These are phyloP conservation scores for Puccinellia tenuiflora DNA, from an alignment of 176 grass and related monocot species.

Conservation along the genomic window DNA sequence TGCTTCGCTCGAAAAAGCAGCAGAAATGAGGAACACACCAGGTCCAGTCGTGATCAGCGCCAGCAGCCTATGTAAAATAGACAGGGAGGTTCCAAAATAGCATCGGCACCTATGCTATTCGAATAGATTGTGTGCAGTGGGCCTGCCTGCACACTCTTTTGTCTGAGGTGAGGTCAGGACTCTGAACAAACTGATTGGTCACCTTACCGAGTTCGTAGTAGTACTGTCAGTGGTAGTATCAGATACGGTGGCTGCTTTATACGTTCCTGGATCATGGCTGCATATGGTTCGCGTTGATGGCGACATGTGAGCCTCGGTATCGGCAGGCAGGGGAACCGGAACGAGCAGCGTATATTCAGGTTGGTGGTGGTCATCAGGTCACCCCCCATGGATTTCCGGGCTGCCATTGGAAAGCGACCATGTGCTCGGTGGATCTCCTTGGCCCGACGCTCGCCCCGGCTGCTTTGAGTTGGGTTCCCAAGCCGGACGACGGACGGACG, in stretches of 20 bases:
- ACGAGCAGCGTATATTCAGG: not conserved
- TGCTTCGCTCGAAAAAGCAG: constrained; percentile 38
- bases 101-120: not conserved
- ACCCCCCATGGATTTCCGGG: not conserved
- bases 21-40: not conserved
- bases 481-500: too few relatives aligned
- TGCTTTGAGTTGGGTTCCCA: not conserved
- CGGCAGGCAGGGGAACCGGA: not conserved
- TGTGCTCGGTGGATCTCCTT: too few relatives aligned
- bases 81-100: constrained; percentile 43
- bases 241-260: constrained; percentile 10
- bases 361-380: not conserved
- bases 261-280: not conserved
- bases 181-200: constrained; percentile 13
- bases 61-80: not conserved
- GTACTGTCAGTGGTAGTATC: not conserved
- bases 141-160: constrained; percentile 4
- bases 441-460: too few relatives aligned
- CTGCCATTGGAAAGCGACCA: not conserved
- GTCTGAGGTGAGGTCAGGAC: not conserved
- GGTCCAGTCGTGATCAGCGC: constrained; percentile 49
- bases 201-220: not conserved
- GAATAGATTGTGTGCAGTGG: not conserved
- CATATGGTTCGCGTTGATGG: not conserved
- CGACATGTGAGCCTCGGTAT: constrained; percentile 15